Evolutionary conservation across 352 stramenopile species (phyloP).

Genomic region (Phytophthora melonis): DNA sequence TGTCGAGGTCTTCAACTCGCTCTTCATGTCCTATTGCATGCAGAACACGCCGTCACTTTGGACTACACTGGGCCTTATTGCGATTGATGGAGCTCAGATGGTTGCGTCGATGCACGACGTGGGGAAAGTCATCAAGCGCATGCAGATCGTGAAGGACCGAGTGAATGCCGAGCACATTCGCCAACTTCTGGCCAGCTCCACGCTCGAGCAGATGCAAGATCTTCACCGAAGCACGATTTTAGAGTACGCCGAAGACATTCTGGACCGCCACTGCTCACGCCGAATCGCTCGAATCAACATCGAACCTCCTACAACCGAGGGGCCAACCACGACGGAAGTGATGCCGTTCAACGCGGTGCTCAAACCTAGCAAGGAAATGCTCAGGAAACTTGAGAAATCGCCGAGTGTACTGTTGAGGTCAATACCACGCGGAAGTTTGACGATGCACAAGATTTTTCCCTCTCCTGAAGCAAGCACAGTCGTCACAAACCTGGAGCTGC

Average conservation of each 20-base stretch:
- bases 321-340: not conserved
- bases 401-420: not conserved
- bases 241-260: not conserved
- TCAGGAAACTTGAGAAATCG: not conserved
- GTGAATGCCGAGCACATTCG: constrained; percentile 4
- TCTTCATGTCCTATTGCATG: constrained; percentile 53
- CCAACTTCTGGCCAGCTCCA: not conserved
- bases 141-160: constrained; percentile 13
- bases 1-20: constrained; percentile 50
- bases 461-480: not conserved
- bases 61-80: constrained; percentile 34
- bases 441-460: not conserved
- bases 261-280: not conserved
- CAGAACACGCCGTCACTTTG: constrained; percentile 43
- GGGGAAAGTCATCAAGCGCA: not conserved
- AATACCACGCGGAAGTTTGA: not conserved
- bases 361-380: not conserved
- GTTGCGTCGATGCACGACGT: constrained; percentile 18
- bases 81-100: constrained; percentile 29
- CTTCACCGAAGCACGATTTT: not conserved
- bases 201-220: not conserved
- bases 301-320: not conserved
- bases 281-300: not conserved
- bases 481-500: constrained; percentile 1
- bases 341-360: not conserved